Percentiles rank a stretch among this genome's conserved stretches.
Conservation (phyloP, 2,329 filamentous ascomycete species). For the Fusarium oligoseptatum region DNA sequence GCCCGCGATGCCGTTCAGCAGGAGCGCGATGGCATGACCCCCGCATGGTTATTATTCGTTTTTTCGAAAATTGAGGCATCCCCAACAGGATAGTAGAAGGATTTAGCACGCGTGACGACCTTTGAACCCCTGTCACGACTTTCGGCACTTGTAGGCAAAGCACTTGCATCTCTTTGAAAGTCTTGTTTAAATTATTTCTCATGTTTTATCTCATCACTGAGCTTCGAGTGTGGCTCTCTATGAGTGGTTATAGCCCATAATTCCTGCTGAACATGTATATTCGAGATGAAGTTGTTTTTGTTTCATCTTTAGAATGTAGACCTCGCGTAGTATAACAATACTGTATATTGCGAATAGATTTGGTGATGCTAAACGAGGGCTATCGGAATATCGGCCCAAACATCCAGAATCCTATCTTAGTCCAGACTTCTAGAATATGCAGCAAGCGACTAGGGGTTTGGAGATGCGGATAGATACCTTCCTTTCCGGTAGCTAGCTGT, state of each 20-base stretch:
- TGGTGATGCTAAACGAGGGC: background rate
- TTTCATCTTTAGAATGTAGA: background rate
- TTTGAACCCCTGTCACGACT: background rate
- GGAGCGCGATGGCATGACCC: background rate
- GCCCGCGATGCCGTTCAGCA: background rate
- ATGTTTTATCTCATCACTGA: background rate
- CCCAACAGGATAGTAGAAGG: background rate
- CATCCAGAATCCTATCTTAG: background rate
- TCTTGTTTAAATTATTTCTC: too few species aligned
- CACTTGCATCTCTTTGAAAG: background rate
- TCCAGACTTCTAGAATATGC: background rate
- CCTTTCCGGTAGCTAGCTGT: background rate
- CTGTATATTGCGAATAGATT: background rate
- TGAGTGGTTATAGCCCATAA: background rate
- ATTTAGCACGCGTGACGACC: background rate
- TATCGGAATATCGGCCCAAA: background rate
- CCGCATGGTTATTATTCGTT: background rate
- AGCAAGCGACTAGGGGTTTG: background rate
- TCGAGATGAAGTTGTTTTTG: background rate
- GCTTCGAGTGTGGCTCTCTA: background rate
- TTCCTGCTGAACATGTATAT: background rate
- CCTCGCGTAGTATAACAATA: accelerated
- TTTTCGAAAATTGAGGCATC: background rate
- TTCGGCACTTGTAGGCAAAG: background rate
- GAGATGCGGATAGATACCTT: background rate